Evolutionary conservation across 2,329 filamentous ascomycete genomes (phyloP), one percentile per base, ranked within the genome.

Genomic region (Cladosporium oxysporum): DNA sequence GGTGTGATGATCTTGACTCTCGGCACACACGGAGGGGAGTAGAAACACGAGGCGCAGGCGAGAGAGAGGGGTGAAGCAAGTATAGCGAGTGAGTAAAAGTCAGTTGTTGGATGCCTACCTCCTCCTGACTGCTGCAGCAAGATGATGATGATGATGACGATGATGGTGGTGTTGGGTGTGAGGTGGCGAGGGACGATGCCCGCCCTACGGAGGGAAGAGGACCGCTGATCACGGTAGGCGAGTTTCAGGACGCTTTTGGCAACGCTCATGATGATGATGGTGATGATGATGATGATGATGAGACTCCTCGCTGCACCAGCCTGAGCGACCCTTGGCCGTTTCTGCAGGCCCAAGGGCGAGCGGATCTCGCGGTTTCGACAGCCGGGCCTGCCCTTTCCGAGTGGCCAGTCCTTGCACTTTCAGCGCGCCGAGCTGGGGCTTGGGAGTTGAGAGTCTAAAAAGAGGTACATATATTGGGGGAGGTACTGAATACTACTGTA

Each of bases 381-480:
- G 55, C 55, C 55, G 55, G 55, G 29, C 55, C 55, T 58, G 55
- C 14, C 31, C 33, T 58, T 58, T 35, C 55, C 55, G 55, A 58
- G 52, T 10, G n/a, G 8, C 41, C n/a, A 47, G 52, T 33, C 28
- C 52, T 55, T 55, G 52, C 52, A 31, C 52, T 53, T 6, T 44
- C 37, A 11, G n/a, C 41, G n/a, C 41, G 41, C 41, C 41, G 41
- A 47, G 41, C 41, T 47, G 41, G n/a, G 52, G 28, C 29, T 55
- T 21, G 28, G 26, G 26, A 55, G 52, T 28, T 53, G 26, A 26
- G 52, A 55, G 52, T 29, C 52, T 29, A 52, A 29, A 28, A 55
- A 33, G 50, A 53, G 50, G 50, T 23, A 26, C 23, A 8, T 52
- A 52, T 26, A 26, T 41, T 41, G 37, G 37, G 37, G 37, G 37